phyloP scores from a whole-genome alignment of 1,284 basidiomycete species.

The Moesziomyces parantarcticus region DNA sequence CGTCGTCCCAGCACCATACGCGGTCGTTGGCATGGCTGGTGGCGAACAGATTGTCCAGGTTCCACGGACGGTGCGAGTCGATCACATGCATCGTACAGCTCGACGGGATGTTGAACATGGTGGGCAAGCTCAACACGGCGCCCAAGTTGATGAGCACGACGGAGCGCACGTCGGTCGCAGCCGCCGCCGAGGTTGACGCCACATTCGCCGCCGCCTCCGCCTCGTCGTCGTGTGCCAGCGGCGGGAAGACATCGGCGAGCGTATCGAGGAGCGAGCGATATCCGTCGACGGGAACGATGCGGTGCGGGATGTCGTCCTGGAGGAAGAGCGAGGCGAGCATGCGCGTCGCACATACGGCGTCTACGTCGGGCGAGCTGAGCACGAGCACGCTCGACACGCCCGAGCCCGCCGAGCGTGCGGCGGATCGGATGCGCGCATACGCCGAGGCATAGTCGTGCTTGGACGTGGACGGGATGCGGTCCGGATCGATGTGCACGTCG shows the following conservation, averaged over 20 bases:
- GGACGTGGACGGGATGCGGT: conserved; percentile 14
- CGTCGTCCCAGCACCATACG: conserved; percentile 65
- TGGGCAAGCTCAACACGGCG: conserved; percentile 82
- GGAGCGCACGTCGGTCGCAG: conserved; percentile 79
- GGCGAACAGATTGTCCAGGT: conserved; percentile 87
- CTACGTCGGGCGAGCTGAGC: conserved; percentile 87
- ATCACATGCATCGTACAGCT: conserved; percentile 80
- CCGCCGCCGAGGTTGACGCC: conserved; percentile 2
- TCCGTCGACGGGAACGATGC: conserved; percentile 90
- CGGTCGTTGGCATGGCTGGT: conserved; percentile 68
- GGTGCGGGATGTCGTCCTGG: conserved; percentile 91
- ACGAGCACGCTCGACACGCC: conserved; percentile 74
- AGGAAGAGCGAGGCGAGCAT: conserved; percentile 90
- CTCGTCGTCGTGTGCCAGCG: conserved; percentile 12
- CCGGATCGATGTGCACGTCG: conserved; percentile 31
- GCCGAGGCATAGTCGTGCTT: conserved; percentile 59
- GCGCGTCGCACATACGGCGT: conserved; percentile 86
- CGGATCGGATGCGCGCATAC: conserved; percentile 54
- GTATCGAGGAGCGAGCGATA: conserved; percentile 69
- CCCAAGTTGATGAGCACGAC: conserved; percentile 94
- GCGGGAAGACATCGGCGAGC: conserved; percentile 34
- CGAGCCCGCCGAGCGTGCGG: conserved; percentile 32
- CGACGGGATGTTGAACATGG: conserved; percentile 68
- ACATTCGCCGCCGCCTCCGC: neutral
- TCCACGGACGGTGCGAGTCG: conserved; percentile 91